A percentile compares a stretch with the other conserved stretches of the same genome.
Evolutionary conservation across 305 asterid species (phyloP).

Genomic region (Caryopteris hybrid): DNA sequence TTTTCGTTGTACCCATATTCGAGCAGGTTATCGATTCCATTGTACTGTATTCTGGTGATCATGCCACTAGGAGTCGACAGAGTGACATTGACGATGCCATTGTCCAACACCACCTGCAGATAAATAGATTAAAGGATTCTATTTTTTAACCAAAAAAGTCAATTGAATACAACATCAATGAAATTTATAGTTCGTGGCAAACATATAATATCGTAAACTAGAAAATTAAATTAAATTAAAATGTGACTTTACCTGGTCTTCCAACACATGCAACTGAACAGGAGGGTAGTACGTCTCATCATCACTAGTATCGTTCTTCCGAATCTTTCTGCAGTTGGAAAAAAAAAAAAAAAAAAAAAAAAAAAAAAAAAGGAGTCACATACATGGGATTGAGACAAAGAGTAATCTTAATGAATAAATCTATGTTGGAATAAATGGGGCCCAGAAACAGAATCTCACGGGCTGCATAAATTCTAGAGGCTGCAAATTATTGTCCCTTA

Average conservation of each 20-base stretch:
- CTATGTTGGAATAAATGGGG: background rate
- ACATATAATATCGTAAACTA: no score
- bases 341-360: background rate
- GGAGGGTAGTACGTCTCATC: conserved; percentile 43
- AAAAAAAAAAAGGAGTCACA: no score
- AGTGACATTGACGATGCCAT: conserved; percentile 58
- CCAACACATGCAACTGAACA: conserved; percentile 46
- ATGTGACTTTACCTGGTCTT: conserved; percentile 38
- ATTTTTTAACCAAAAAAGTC: background rate
- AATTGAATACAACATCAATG: no score
- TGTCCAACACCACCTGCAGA: conserved; percentile 51
- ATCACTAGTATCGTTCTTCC: conserved; percentile 15
- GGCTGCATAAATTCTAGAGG: background rate
- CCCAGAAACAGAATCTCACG: conserved; percentile 18
- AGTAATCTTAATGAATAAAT: background rate
- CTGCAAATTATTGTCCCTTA: conserved; percentile 2
- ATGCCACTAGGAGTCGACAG: conserved; percentile 59
- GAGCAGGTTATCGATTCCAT: conserved; percentile 57
- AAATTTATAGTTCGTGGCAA: no score
- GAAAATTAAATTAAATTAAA: no score
- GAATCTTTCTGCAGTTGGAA: conserved; percentile 31
- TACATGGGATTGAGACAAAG: background rate
- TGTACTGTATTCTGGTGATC: conserved; percentile 51
- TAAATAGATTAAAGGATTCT: background rate
- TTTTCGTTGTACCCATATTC: conserved; percentile 36